phyloP scores from a whole-genome alignment of 2,329 filamentous ascomycete genomes.

The Pseudomassariella vexata region DNA sequence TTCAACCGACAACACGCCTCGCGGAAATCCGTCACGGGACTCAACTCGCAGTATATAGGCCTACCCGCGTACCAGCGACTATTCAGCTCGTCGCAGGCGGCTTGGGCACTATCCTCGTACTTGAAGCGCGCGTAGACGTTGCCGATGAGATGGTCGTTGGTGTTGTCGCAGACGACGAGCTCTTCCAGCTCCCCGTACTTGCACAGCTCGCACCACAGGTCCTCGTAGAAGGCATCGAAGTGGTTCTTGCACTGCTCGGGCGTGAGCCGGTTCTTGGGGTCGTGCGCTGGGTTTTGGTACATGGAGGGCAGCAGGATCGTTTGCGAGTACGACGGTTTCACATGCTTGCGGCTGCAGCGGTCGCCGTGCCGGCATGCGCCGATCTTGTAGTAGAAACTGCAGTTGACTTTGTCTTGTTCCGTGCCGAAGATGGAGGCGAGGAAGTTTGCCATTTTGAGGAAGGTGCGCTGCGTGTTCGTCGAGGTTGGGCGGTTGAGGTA shows the following conservation, averaged over 20 bases:
- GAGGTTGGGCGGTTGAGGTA: too few species aligned
- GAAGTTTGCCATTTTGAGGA: constrained; percentile 87
- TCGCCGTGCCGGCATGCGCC: constrained; percentile 97
- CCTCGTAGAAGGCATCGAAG: constrained; percentile 99
- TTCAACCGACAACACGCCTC: constrained; percentile 96
- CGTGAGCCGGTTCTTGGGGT: constrained; percentile 96
- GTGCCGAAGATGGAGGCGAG: constrained; percentile 99
- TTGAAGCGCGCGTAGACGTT: constrained; percentile 99
- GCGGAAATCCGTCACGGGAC: constrained; percentile 94
- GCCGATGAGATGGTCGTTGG: constrained; percentile 97
- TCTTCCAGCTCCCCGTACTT: constrained; percentile 97
- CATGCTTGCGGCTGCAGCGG: constrained; percentile 95
- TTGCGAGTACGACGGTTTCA: constrained; percentile 97
- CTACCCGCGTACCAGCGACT: constrained; percentile 93
- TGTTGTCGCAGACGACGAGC: constrained; percentile 98
- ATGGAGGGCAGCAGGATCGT: constrained; percentile 97
- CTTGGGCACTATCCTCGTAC: constrained; percentile 94
- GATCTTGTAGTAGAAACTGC: constrained; percentile 99
- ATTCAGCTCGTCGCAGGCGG: constrained; percentile 91
- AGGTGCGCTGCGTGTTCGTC: too few species aligned
- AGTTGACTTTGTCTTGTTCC: constrained; percentile 99
- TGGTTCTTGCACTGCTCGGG: constrained; percentile 94
- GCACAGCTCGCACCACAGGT: constrained; percentile 99
- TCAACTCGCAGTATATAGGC: constrained; percentile 97
- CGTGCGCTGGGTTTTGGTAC: constrained; percentile 98